Base-by-base conservation (phyloP, 192 early-diverging fungal genomes). In the Podila epicladia region DNA sequence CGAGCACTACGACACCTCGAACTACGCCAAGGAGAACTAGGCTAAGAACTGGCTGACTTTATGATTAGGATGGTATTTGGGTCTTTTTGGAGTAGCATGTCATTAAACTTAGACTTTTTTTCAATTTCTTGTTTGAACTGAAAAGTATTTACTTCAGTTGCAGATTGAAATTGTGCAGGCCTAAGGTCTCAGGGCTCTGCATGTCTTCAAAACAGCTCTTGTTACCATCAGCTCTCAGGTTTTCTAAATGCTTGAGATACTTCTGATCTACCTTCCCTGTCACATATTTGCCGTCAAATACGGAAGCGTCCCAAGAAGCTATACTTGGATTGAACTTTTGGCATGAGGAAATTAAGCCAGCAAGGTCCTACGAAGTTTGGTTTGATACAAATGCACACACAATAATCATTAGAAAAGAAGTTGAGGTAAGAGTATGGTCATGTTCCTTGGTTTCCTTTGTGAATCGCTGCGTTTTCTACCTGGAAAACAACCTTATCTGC, bases 401-500 rank as follows among this genome's bases (percentile, higher is more conserved):
- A 45, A 45, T 2, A 45, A 4, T 15, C 13, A 15, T 45, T 45
- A 17, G 41, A 17, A 17, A 45, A 45, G 17, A 45, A 45, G 41
- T 3, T 17, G 1, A 17, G 38, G 41, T 45, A 17, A 3, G 11
- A 15, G 41, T 20, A 6, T 29, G 22, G 29, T 4, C 28, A 57
- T 33, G 31, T 33, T n/a, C 53, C 0, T 20, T 32, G 32, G 17
- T 15, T 31, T 31, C 55, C 24, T 65, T 24, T 29, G 29, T 28
- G n/a, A 22, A 33, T 17, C 19, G 4, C 35, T 37, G 33, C 17
- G 29, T 17, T 11, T 6, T 26, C 37, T 89, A 92, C 92, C 87
- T 98, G 95, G 87, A 91, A 99, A 70, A 99, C 97, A 41, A 99
- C 95, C 51, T 86, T 82, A 75, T 99, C 98, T n/a, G 97, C 97